Evolutionary conservation across 148 eudicot genomes (phyloP), one percentile per base, ranked within the genome.

Genomic region (Silene uniflora): DNA sequence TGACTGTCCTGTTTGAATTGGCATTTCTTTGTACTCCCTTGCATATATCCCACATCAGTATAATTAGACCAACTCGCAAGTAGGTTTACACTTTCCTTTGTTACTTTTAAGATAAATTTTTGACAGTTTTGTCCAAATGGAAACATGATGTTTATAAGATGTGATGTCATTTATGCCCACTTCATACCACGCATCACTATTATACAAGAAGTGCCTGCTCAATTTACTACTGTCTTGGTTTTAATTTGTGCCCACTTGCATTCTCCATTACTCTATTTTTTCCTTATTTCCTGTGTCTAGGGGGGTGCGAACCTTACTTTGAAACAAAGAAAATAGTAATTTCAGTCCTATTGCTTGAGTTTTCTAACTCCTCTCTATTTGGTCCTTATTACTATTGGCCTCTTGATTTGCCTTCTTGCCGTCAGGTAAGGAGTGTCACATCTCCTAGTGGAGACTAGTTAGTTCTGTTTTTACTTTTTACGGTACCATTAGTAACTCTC

Each of bases 1-100:
- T 67, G 62, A 71, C 73, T 52, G 14, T 71, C 24, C 18, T 14
- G 14, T 52, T 71, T 54, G 62, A 52, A 19, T 54, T 52, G 62
- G 17, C 56, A 52, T 52, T 11, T 52, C 10, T 52, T 12, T 49
- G 17, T 49, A 49, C 55, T 49, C 16, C 55, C 55, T 49, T 49
- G 17, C 55, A 49, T 52, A 49, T 52, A 52, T 4, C 18, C 17
- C 17, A 18, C 56, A 52, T 16, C 56, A 52, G 1, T 16, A 52
- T 52, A 39, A 39, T 52, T 52, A 14, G 3, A 13, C 14, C 14
- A 13, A 10, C 14, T 49, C 14, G 14, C 55, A 10, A 49, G 12
- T 49, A 13, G 55, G 55, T 13, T 49, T 16, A 49, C 55, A 10
- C 55, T 49, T 49, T 49, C 55, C 14, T 49, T 49, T 49, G 14